Evolutionary conservation across 169 alveolate species (phyloP), one percentile per base, ranked within the genome.

Genomic region (Neospora caninum): DNA sequence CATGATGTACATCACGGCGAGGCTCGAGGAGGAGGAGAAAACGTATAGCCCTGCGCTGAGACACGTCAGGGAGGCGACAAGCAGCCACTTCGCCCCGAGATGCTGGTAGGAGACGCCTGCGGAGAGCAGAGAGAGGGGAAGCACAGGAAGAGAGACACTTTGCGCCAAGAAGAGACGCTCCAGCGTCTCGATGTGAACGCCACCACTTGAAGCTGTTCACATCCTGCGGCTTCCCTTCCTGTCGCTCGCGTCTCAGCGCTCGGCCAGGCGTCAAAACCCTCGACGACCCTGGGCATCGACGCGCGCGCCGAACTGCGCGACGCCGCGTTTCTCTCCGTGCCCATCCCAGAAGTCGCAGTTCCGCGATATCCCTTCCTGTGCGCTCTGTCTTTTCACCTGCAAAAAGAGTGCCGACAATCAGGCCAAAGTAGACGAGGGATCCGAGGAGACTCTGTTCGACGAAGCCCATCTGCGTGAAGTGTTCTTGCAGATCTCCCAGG

Each of bases 351-450:
- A 0, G 9, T 43, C 27, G 41, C 84, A 34, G 84, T 73, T 73
- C 9, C 42, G 2, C n/a, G 10, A 1, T 2, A 6, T n/a, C 31
- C 38, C 43, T 18, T 43, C 9, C 43, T 36, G 25, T 73, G 16
- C 42, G 41, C 20, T 73, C 53, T 25, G 84, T 31, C 31, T 36
- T 36, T 27, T 69, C 83, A 82, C 98, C 96, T 43, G 97, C 97
- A 58, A 97, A 92, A 22, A 97, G 95, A 45, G 98, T 96, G 91
- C 97, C 96, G 42, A 95, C 49, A 53, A 97, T 96, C 80, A 97
- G 94, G 0, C 98, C 98, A 53, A 94, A 70, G 84, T 96, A 97
- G 18, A 97, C 97, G 88, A 97, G 93, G 31, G 98, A 95, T 0
- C 98, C 98, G 83, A 96, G 88, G 36, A 96, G 94, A 39, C 96